These are phyloP conservation scores for Backusella tuberculispora DNA, from an alignment of 192 early-diverging fungal genomes.

Conservation along the genomic window DNA sequence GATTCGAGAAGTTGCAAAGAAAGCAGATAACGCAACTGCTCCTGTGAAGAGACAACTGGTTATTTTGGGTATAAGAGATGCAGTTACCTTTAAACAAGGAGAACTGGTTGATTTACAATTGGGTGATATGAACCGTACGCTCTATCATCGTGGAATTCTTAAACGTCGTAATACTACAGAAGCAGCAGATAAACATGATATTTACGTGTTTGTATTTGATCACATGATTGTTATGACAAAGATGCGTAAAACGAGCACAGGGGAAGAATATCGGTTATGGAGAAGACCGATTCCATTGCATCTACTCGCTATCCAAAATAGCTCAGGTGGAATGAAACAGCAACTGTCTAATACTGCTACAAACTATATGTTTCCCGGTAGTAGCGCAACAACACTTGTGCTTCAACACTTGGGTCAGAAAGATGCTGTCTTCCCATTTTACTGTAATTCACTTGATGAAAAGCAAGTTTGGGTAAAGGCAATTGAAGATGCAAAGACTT, in stretches of 20 bases:
- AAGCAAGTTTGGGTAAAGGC: slow-evolving; percentile 81
- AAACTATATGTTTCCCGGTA: not conserved
- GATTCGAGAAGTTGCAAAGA: slow-evolving; percentile 4
- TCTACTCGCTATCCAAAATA: slow-evolving; percentile 48
- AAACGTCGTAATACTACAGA: slow-evolving; percentile 51
- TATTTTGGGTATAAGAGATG: slow-evolving; percentile 29
- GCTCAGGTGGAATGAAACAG: not conserved
- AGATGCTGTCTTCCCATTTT: slow-evolving; percentile 66
- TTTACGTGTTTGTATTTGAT: slow-evolving; percentile 88
- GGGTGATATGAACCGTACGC: slow-evolving; percentile 66
- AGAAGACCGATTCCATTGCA: slow-evolving; percentile 81
- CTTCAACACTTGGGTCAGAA: slow-evolving; percentile 35
- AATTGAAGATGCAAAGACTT: slow-evolving; percentile 68
- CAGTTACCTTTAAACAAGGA: slow-evolving; percentile 37
- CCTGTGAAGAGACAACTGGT: slow-evolving; percentile 20
- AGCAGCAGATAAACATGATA: slow-evolving; percentile 61
- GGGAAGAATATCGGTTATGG: slow-evolving; percentile 63
- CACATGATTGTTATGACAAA: slow-evolving; percentile 82
- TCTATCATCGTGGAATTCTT: slow-evolving; percentile 81
- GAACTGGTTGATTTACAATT: slow-evolving; percentile 71
- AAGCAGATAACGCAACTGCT: slow-evolving; percentile 9
- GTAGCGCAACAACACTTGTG: slow-evolving; percentile 6
- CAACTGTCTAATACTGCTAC: not conserved
- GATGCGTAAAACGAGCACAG: slow-evolving; percentile 56
- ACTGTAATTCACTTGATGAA: slow-evolving; percentile 68